Evolutionary conservation across 768 basidiomycete genomes (phyloP), one percentile per base, ranked within the genome.

Genomic region (Leccinum subtestaceum): DNA sequence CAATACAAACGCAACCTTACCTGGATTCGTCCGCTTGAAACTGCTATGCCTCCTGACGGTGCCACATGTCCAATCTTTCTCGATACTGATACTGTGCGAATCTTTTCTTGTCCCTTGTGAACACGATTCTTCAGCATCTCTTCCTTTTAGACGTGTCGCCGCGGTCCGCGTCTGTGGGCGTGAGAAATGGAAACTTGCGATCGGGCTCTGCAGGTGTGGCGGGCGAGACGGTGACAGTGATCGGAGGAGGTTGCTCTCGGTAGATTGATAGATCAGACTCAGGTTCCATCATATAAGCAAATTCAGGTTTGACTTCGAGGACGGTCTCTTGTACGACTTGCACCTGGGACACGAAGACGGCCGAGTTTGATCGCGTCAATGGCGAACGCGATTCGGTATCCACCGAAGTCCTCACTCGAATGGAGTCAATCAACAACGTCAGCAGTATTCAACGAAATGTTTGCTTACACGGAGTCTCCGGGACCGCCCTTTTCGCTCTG

Each of bases 171-270:
- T 27, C 27, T 27, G 27, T 27, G 27, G 27, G 27, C 27, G 65
- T 65, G 57, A 45, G 43, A 61, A 10, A 60, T 5, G 60, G 51
- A 40, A 68, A 66, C 68, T 45, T 63, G 52, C 34, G 52, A 19
- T 69, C 66, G 3, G 63, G 47, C 8, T 74, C 71, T 52, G 76
- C 79, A 1, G 86, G 86, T 0, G 85, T 83, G 2, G 87, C 85
- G 9, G 86, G 86, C 0, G 81, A 84, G 31, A 88, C 76, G 1
- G 78, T 84, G 31, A 88, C 76, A 0, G 78, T 87, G 59, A 89
- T 88, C 6, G 84, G 60, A 62, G 72, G 59, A 50, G 59, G 63
- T 15, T 59, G 61, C 27, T 27, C 21, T 10, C 3, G 13, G 34
- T 2, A 36, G 17, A 32, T 49, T 9, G 55, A 43, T 15, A 60